Evolutionary conservation across 1,284 basidiomycete species (phyloP).

Genomic region (Microbotryum lychnidis-dioicae): DNA sequence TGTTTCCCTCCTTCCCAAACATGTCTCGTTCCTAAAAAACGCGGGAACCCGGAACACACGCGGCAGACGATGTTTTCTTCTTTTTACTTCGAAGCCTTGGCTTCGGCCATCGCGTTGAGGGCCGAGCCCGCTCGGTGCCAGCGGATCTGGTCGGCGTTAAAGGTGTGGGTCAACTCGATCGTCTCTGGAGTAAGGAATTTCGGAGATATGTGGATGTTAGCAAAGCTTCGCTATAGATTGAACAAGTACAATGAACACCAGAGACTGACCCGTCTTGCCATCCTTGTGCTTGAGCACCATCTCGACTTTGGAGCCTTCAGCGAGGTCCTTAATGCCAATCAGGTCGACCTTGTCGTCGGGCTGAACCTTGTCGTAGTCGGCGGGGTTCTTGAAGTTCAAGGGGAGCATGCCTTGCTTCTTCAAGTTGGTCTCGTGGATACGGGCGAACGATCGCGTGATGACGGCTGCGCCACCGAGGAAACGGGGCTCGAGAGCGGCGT

Average conservation of each 20-base stretch:
- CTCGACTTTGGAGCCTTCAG: constrained; percentile 79
- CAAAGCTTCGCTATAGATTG: not conserved
- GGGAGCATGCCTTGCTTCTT: constrained; percentile 68
- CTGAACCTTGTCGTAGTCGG: constrained; percentile 81
- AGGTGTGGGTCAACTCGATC: constrained; percentile 33
- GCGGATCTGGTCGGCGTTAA: constrained; percentile 31
- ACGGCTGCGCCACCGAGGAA: constrained; percentile 93
- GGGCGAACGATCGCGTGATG: constrained; percentile 88
- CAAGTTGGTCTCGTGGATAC: constrained; percentile 94
- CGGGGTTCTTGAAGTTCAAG: constrained; percentile 68
- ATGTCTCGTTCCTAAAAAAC: too few relatives aligned
- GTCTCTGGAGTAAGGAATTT: constrained; percentile 17
- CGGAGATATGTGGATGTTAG: not conserved
- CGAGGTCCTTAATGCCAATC: constrained; percentile 69
- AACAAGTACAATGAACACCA: not conserved
- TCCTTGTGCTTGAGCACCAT: constrained; percentile 72
- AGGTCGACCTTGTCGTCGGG: constrained; percentile 73
- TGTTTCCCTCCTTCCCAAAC: too few relatives aligned
- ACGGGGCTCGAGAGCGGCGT: constrained; percentile 94
- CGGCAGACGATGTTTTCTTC: too few relatives aligned
- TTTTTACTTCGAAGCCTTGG: too few relatives aligned
- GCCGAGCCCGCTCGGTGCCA: constrained; percentile 27
- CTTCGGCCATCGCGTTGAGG: constrained; percentile 20
- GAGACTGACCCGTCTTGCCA: constrained; percentile 45
- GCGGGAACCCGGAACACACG: too few relatives aligned